These are phyloP conservation scores for Crithidia expoeki DNA, from an alignment of 208 protist genomes.

Conservation along the genomic window DNA sequence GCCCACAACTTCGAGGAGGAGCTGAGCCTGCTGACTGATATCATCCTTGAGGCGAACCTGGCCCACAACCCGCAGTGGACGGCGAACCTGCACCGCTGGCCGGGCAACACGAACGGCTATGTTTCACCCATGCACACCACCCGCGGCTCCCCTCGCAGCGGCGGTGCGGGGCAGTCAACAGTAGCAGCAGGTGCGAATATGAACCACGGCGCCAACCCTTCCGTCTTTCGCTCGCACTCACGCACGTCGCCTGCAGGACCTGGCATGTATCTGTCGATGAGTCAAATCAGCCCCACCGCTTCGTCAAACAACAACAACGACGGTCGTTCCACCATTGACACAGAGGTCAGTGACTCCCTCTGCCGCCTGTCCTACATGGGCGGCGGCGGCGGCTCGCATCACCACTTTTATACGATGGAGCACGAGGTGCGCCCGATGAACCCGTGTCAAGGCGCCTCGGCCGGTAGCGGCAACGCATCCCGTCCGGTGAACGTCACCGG, in stretches of 20 bases:
- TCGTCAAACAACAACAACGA: constrained; percentile 28
- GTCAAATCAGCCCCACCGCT: constrained; percentile 8
- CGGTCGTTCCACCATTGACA: constrained; percentile 82
- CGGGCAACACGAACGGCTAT: constrained; percentile 27
- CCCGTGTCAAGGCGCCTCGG: constrained; percentile 36
- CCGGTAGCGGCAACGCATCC: constrained; percentile 6
- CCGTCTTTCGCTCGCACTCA: constrained; percentile 24
- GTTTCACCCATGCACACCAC: constrained; percentile 23
- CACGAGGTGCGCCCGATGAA: constrained; percentile 43
- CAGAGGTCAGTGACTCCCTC: constrained; percentile 78
- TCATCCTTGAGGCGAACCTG: constrained; percentile 43
- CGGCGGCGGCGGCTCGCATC: constrained; percentile 23
- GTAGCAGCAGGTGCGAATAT: constrained; percentile 12
- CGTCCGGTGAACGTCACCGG: background rate
- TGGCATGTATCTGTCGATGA: constrained; percentile 13
- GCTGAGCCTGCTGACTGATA: constrained; percentile 41
- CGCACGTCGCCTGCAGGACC: constrained; percentile 22
- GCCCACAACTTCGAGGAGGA: constrained; percentile 47
- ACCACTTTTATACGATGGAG: constrained; percentile 37
- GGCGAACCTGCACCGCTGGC: constrained; percentile 26
- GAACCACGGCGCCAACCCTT: background rate
- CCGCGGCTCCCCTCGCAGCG: constrained; percentile 28
- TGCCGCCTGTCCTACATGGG: constrained; percentile 38
- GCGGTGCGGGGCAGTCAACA: constrained; percentile 3
- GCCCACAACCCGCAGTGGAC: constrained; percentile 37